Percentiles rank a stretch among this genome's conserved stretches.
phyloP scores from a whole-genome alignment of 441 rosid genomes.

The Geranium incanum region DNA sequence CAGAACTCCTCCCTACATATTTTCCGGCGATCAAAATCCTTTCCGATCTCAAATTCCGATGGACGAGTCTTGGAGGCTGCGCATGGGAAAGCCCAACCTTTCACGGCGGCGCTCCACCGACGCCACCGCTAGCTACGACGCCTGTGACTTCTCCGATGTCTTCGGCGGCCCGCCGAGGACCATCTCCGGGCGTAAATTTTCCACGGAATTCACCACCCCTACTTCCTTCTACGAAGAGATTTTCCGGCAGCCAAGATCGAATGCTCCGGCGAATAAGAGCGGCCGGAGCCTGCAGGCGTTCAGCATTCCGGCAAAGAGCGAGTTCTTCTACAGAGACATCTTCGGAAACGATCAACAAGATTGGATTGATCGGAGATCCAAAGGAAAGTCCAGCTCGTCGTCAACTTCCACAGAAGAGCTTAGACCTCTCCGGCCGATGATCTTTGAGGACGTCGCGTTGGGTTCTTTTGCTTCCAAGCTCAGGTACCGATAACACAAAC shows the following conservation, averaged over 20 bases:
- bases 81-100: background rate
- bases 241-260: slow-evolving; percentile 38
- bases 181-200: background rate
- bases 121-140: too few relatives aligned
- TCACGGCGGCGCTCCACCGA: slow-evolving; percentile 1
- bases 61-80: slow-evolving; percentile 4
- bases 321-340: slow-evolving; percentile 56
- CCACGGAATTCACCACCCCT: background rate
- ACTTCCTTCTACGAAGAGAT: slow-evolving; percentile 7
- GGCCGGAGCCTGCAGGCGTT: slow-evolving; percentile 62
- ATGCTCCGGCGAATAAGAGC: slow-evolving; percentile 23
- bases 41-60: too few relatives aligned
- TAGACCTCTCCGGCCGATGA: slow-evolving; percentile 55
- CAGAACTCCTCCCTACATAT: background rate
- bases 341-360: slow-evolving; percentile 37
- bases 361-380: slow-evolving; percentile 22
- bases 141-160: too few relatives aligned
- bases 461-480: slow-evolving; percentile 46
- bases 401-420: slow-evolving; percentile 67
- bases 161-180: background rate
- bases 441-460: slow-evolving; percentile 53
- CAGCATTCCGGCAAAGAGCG: slow-evolving; percentile 51
- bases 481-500: slow-evolving; percentile 28
- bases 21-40: background rate
- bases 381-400: slow-evolving; percentile 41